Evolutionary conservation across 352 stramenopile species (phyloP).

Genomic region (Pythium chondricola): DNA sequence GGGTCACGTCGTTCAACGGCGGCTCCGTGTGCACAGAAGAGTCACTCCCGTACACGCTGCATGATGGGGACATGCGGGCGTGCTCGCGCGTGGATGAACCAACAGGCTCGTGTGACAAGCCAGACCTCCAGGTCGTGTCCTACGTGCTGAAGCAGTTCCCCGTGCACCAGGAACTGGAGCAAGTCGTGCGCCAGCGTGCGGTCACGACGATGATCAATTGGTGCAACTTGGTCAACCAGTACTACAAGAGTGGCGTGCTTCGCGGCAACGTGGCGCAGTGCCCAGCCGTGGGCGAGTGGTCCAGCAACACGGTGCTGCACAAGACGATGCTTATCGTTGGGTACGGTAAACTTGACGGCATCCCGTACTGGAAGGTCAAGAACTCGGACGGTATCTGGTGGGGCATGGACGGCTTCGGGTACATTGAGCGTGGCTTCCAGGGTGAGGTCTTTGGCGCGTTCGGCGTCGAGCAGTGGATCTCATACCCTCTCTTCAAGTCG

Average conservation of each 20-base stretch:
- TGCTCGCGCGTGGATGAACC: slow-evolving; percentile 1
- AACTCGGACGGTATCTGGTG: slow-evolving; percentile 27
- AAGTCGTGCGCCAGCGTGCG: slow-evolving; percentile 3
- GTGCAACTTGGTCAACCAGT: slow-evolving; percentile 3
- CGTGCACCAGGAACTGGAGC: slow-evolving; percentile 2
- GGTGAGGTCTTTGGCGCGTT: slow-evolving; percentile 2
- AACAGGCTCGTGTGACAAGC: neutral
- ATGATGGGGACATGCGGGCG: neutral
- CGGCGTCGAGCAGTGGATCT: slow-evolving; percentile 10
- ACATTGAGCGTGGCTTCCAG: slow-evolving; percentile 22
- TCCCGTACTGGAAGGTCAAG: slow-evolving; percentile 32
- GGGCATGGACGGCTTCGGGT: slow-evolving; percentile 29
- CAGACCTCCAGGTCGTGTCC: neutral
- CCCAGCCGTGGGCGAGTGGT: neutral
- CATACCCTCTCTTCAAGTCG: slow-evolving; percentile 9
- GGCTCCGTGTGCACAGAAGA: slow-evolving; percentile 12
- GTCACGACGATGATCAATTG: slow-evolving; percentile 3
- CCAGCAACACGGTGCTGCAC: neutral
- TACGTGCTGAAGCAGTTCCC: slow-evolving; percentile 4
- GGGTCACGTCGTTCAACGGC: slow-evolving; percentile 1
- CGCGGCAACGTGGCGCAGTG: slow-evolving; percentile 2
- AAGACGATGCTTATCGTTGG: slow-evolving; percentile 30
- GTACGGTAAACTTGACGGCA: slow-evolving; percentile 19
- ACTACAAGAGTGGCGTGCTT: slow-evolving; percentile 7
- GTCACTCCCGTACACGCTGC: slow-evolving; percentile 9